These are phyloP conservation scores for Entamoeba dispar DNA, from an alignment of 208 protist genomes.

Conservation along the genomic window DNA sequence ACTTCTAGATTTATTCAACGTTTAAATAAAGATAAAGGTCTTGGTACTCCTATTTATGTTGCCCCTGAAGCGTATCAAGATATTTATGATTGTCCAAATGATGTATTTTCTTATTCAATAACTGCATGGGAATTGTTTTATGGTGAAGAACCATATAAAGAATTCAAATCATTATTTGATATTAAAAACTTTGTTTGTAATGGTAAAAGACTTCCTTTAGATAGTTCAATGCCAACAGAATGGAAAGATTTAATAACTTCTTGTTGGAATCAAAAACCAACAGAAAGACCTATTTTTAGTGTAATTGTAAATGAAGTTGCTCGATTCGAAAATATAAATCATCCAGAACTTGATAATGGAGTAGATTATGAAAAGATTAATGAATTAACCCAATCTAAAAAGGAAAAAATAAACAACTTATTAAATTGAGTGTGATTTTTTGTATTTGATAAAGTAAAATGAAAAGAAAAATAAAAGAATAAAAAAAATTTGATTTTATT, in stretches of 20 bases:
- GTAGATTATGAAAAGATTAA: not conserved
- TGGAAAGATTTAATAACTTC: not conserved
- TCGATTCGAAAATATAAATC: not conserved
- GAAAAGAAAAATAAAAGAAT: too few relatives aligned
- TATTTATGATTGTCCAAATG: not conserved
- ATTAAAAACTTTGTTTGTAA: not conserved
- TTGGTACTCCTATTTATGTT: not conserved
- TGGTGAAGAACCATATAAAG: not conserved
- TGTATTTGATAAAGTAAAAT: too few relatives aligned
- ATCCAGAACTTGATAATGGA: not conserved
- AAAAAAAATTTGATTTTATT: too few relatives aligned
- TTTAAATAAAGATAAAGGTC: not conserved
- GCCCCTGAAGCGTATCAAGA: not conserved
- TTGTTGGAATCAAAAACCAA: not conserved
- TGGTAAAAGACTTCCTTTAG: not conserved
- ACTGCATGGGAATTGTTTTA: not conserved
- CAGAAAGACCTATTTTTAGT: not conserved
- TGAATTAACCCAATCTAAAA: not conserved
- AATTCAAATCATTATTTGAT: not conserved
- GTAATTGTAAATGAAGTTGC: not conserved
- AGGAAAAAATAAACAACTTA: not conserved
- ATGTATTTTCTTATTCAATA: not conserved
- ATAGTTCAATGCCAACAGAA: not conserved
- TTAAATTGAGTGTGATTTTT: too few relatives aligned
- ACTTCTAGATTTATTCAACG: not conserved